Base-by-base conservation (phyloP, 768 basidiomycete genomes). In the Trametes coccinea region DNA sequence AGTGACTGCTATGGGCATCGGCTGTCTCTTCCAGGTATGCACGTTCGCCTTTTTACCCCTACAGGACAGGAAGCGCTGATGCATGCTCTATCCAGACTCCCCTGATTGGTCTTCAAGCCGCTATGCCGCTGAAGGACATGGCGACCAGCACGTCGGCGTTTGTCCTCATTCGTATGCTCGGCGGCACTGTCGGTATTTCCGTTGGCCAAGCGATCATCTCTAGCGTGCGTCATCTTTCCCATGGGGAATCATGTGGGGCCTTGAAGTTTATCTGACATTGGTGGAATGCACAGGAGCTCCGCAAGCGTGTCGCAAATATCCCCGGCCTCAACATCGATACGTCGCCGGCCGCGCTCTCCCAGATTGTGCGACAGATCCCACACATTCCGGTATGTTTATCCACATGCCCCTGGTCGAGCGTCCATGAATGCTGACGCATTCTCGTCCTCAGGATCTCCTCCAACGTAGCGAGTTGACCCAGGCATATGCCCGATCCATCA, bases 51-150 rank as follows among this genome's bases (percentile, higher is more conserved):
- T 6, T 9, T 3, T 4, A 31, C 13, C 14, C 14, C 14, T 27
- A 5, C 11, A n/a, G 3, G 4, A 4, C 13, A 9, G 13, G 11
- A 14, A 16, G 48, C 10, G 3, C 27, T 53, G 17, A 53, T 37
- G 34, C 22, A 9, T 49, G 49, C 9, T 2, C 5, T 8, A 58
- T 45, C 45, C 67, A 87, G 84, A 78, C 79, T 4, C 90, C 90
- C 0, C 73, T 92, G 6, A 84, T 92, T 53, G 89, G 80, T 13
- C 74, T 94, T 13, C 92, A 94, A 74, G 90, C 91, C 1, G 87
- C 92, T 0, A 95, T 95, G 92, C 93, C 93, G 0, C 68, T 91
- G 14, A 87, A 85, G 66, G 90, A 93, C 64, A 92, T 93, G 90
- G 90, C 92, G 2, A 92, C 92, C 2, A 85, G 84, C 55, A 92